Evolutionary conservation across 169 alveolate species (phyloP).

Genomic region (Eimeria sp.): DNA sequence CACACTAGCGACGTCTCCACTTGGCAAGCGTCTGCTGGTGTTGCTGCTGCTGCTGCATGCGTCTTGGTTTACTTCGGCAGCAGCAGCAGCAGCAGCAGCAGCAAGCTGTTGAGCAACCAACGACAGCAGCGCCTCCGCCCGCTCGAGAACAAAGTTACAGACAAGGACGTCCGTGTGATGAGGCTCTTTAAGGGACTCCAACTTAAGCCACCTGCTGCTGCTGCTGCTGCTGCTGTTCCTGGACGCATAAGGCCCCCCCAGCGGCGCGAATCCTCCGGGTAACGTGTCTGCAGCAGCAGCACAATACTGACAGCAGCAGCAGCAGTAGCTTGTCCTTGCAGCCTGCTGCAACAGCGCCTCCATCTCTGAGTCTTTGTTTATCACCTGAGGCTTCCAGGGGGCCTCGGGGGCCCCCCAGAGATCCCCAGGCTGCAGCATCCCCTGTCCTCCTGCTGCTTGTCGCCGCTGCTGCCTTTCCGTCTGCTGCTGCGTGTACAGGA

Average conservation of each 20-base stretch:
- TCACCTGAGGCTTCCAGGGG: neutral
- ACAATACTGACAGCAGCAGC: conserved; percentile 25
- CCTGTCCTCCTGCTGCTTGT: neutral
- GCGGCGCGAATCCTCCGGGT: conserved; percentile 27
- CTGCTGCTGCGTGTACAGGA: conserved; percentile 10
- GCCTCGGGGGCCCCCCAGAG: neutral
- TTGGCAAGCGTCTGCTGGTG: neutral
- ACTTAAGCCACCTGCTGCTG: neutral
- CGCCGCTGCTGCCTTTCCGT: neutral
- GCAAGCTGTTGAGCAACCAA: neutral
- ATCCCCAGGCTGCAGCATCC: neutral
- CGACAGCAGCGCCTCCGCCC: conserved; percentile 48
- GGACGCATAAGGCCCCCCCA: neutral
- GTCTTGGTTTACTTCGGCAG: neutral
- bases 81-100: conserved; percentile 7
- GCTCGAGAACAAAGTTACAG: neutral
- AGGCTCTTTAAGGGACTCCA: neutral
- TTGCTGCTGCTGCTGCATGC: neutral
- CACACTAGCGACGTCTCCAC: neutral
- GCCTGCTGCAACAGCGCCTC: neutral
- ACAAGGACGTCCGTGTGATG: neutral
- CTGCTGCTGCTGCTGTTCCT: conserved; percentile 21
- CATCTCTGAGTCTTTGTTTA: neutral
- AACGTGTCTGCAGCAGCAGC: conserved; percentile 8
- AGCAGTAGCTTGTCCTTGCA: neutral